These are phyloP conservation scores for Pseudonitzschia delicatissima DNA, from an alignment of 108 stramenopile genomes.

Conservation along the genomic window DNA sequence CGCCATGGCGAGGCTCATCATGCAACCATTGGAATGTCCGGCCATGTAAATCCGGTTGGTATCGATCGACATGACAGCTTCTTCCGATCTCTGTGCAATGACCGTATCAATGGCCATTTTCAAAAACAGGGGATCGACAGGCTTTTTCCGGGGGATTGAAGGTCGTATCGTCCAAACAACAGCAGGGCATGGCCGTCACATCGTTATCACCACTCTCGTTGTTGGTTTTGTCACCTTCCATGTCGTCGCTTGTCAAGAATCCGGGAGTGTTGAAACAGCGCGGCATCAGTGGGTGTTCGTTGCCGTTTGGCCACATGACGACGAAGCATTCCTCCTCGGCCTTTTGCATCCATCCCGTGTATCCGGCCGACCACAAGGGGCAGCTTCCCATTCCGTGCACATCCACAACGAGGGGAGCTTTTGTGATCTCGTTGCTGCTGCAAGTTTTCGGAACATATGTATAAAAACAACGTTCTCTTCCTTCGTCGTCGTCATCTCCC, in stretches of 20 bases:
- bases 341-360: slow-evolving; percentile 27
- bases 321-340: slow-evolving; percentile 31
- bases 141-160: too few species aligned
- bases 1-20: slow-evolving; percentile 22
- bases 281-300: neutral
- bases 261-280: neutral
- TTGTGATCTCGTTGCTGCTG: neutral
- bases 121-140: neutral
- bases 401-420: slow-evolving; percentile 27
- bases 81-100: too few species aligned
- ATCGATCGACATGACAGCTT: slow-evolving; percentile 16
- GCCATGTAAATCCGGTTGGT: slow-evolving; percentile 31
- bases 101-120: slow-evolving; percentile 11
- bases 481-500: neutral
- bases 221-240: too few species aligned
- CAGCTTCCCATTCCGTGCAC: slow-evolving; percentile 23
- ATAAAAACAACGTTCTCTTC: slow-evolving; percentile 22
- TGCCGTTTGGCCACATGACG: slow-evolving; percentile 20
- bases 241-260: neutral
- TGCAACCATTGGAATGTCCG: slow-evolving; percentile 41
- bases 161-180: slow-evolving; percentile 21
- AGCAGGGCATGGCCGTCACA: slow-evolving; percentile 6
- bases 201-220: neutral
- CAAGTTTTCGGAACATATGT: slow-evolving; percentile 22
- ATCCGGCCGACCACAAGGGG: slow-evolving; percentile 3